Conservation (phyloP, 257 asterid species). For the Eucommia ulmoides region DNA sequence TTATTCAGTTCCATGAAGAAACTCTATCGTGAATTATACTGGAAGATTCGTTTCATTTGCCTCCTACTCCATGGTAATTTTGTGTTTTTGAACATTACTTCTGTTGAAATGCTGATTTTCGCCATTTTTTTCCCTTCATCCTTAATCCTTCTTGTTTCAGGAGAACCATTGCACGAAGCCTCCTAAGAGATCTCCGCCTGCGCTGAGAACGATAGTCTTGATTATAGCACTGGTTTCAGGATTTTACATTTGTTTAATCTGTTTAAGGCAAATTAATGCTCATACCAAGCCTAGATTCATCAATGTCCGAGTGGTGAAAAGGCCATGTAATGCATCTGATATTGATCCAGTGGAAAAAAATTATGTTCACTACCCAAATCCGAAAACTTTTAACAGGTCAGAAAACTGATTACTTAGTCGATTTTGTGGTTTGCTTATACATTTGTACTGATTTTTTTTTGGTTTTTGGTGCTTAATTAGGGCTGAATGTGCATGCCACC, state of each 20-base stretch:
- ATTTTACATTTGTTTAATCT: conserved; percentile 56
- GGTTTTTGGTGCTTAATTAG: conserved; percentile 26
- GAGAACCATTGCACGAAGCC: conserved; percentile 39
- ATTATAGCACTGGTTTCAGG: conserved; percentile 70
- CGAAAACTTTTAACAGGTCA: conserved; percentile 71
- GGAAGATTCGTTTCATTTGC: too few relatives aligned
- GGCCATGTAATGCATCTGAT: conserved; percentile 35
- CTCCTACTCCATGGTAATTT: too few relatives aligned
- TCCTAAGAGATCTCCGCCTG: conserved; percentile 53
- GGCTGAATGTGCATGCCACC: conserved; percentile 75
- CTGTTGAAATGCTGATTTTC: too few relatives aligned
- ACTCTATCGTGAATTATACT: too few relatives aligned
- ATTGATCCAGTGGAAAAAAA: conserved; percentile 51
- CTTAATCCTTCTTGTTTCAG: conserved; percentile 36
- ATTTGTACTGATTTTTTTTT: conserved; percentile 2
- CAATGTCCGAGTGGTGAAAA: conserved; percentile 31
- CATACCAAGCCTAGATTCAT: conserved; percentile 19
- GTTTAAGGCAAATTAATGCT: conserved; percentile 53
- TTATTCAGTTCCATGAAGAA: too few relatives aligned
- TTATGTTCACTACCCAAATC: conserved; percentile 65
- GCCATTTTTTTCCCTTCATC: too few relatives aligned
- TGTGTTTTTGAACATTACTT: too few relatives aligned
- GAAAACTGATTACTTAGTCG: conserved; percentile 1
- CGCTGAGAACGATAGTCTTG: conserved; percentile 61
- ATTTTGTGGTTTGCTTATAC: conserved; percentile 2